A percentile compares a stretch with the other conserved stretches of the same genome.
Conservation (phyloP, 495 filamentous ascomycete species). For the Lepraria neglecta region DNA sequence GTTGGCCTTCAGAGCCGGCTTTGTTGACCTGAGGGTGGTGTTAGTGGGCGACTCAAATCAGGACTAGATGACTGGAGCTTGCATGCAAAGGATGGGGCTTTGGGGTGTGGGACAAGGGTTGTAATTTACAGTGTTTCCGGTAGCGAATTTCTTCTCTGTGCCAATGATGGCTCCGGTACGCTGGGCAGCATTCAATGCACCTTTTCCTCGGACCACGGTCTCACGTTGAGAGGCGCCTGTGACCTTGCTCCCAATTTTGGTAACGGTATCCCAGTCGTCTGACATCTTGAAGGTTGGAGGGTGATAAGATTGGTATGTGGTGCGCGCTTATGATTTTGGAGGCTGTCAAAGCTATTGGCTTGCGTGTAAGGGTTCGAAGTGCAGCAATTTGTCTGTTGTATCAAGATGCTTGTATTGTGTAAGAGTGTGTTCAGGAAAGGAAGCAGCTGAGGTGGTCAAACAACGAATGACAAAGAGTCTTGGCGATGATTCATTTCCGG, state of each 20-base stretch:
- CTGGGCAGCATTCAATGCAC: constrained; percentile 84
- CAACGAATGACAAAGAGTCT: constrained; percentile 9
- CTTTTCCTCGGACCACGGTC: constrained; percentile 79
- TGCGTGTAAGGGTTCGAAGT: background rate
- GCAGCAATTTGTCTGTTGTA: too few species aligned
- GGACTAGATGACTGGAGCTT: too few species aligned
- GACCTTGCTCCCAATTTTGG: constrained; percentile 86
- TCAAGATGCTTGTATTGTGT: background rate
- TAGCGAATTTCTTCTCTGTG: constrained; percentile 82
- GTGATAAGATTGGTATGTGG: background rate
- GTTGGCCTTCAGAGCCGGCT: constrained; percentile 74
- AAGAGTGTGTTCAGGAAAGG: background rate
- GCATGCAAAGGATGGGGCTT: too few species aligned
- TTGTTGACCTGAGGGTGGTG: constrained; percentile 44
- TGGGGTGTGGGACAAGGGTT: background rate
- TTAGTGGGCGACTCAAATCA: too few species aligned
- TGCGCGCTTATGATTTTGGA: background rate
- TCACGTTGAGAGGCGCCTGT: constrained; percentile 62
- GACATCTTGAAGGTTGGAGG: constrained; percentile 41
- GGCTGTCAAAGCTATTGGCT: background rate
- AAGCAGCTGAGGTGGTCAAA: constrained; percentile 8
- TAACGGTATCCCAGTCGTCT: constrained; percentile 79
- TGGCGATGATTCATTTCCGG: constrained; percentile 12
- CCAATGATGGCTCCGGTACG: constrained; percentile 66
- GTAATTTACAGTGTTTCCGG: constrained; percentile 67